Evolutionary conservation across 2,329 filamentous ascomycete species (phyloP), one percentile per base, ranked within the genome.

Genomic region (Emmonsia crescens): DNA sequence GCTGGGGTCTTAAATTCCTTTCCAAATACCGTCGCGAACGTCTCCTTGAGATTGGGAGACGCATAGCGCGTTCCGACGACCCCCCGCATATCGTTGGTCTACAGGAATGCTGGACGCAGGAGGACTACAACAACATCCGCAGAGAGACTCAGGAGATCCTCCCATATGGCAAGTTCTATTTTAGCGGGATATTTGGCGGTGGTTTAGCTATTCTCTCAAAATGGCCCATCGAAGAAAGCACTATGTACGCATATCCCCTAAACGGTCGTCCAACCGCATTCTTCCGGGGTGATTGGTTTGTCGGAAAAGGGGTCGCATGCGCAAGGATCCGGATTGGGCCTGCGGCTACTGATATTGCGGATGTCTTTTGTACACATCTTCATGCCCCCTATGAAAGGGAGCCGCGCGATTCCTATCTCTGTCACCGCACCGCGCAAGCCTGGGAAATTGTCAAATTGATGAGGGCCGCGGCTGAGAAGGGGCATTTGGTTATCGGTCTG

Each of bases 401-500:
- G 67, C 85, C 86, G 21, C 79, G 89, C 69, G 90, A 96, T 76
- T 90, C 88, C 33, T 97, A 99, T 77, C 79, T 91, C 58, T 92
- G 89, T 72, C 94, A 97, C 76, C 88, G 92, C 62, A 89, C 89
- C 21, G 88, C 93, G 3, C 93, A 99, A 77, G 89, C 91, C 57
- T 99, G 94, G 94, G 89, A 96, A 73, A 89, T 96, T 62, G 84
- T 92, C 60, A 96, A 96, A 74, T 81, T 96, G 52, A 88, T 96
- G 77, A 86, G 89, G 57, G 88, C 84, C 62, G 92, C 93, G 52
- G 83, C 86, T 1, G 88, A 91, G 67, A 81, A 88, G 16, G 91
- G 91, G 6, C 89, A 93, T 72, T 80, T 97, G 36, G 91, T 92
- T 59, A 79, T 97, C 51, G 92, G 87, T 5, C 78, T 96, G 60